Evolutionary conservation across 805 yeast genomes (phyloP).

Genomic region (Blastobotrys peoriensis): DNA sequence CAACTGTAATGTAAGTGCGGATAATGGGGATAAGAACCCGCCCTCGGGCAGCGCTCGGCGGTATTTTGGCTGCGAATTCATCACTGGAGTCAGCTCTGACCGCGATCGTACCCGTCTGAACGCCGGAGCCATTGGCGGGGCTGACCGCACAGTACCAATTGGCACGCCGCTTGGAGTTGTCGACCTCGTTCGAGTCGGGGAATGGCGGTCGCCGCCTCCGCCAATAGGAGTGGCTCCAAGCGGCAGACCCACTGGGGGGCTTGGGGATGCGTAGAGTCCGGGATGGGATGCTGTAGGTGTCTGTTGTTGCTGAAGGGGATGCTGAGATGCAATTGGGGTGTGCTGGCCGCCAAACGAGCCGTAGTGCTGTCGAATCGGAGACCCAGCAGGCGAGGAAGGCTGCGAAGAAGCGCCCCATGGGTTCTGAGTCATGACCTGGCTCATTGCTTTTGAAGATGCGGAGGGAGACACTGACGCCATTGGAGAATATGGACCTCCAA

Average conservation of each 20-base stretch:
- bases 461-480: slow-evolving; percentile 6
- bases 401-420: slow-evolving; percentile 4
- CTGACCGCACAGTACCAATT: background rate
- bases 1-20: slow-evolving; percentile 70
- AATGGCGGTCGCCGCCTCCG: background rate
- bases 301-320: slow-evolving; percentile 1
- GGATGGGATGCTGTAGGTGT: slow-evolving; percentile 1
- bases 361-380: slow-evolving; percentile 4
- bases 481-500: slow-evolving; percentile 4
- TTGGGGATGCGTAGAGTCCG: background rate
- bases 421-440: background rate
- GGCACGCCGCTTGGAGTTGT: background rate
- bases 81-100: slow-evolving; percentile 31
- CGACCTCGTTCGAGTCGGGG: background rate
- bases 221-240: background rate
- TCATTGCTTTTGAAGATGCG: slow-evolving; percentile 3
- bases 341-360: slow-evolving; percentile 2
- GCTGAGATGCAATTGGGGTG: slow-evolving; percentile 2
- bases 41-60: slow-evolving; percentile 34
- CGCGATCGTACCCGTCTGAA: slow-evolving; percentile 30
- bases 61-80: slow-evolving; percentile 25
- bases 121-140: slow-evolving; percentile 23
- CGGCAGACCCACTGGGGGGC: background rate
- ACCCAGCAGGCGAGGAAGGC: slow-evolving; percentile 1
- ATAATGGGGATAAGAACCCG: slow-evolving; percentile 50